Percentiles rank a stretch among this genome's conserved stretches.
Conservation (phyloP, 306 rosid genomes). For the Cucurbita pepo region DNA sequence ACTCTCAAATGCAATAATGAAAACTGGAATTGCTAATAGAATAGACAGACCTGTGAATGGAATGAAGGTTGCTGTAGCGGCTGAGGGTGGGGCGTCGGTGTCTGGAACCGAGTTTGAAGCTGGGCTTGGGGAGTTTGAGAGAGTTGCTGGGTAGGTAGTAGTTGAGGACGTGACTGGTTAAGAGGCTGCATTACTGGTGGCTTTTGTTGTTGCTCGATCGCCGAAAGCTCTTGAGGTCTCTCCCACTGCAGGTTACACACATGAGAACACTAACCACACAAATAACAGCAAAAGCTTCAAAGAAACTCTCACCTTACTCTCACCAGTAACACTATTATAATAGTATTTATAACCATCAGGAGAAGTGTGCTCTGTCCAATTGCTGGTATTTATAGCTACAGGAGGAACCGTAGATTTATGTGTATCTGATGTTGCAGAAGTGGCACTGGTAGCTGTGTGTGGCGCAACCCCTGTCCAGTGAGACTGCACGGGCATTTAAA, state of each 20-base stretch:
- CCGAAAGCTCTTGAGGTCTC: constrained; percentile 65
- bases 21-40: not conserved
- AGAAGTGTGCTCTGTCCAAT: constrained; percentile 91
- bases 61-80: constrained; percentile 42
- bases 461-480: constrained; percentile 48
- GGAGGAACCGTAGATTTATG: constrained; percentile 45
- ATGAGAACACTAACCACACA: constrained; percentile 3
- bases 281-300: constrained; percentile 5
- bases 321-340: constrained; percentile 65
- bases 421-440: constrained; percentile 28
- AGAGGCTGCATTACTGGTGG: constrained; percentile 41
- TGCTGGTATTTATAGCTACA: constrained; percentile 27
- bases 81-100: constrained; percentile 38
- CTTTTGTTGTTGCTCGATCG: constrained; percentile 54
- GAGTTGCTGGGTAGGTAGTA: constrained; percentile 35
- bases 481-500: constrained; percentile 22
- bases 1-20: not conserved
- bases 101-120: constrained; percentile 46
- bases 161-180: constrained; percentile 36
- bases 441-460: constrained; percentile 25
- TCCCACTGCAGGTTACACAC: constrained; percentile 58
- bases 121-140: constrained; percentile 41
- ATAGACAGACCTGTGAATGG: constrained; percentile 32
- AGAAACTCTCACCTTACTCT: constrained; percentile 57
- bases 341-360: constrained; percentile 91